A percentile compares a stretch with the other conserved stretches of the same genome.
These are phyloP conservation scores for Sindora glabra DNA, from an alignment of 306 rosid genomes.

Conservation along the genomic window DNA sequence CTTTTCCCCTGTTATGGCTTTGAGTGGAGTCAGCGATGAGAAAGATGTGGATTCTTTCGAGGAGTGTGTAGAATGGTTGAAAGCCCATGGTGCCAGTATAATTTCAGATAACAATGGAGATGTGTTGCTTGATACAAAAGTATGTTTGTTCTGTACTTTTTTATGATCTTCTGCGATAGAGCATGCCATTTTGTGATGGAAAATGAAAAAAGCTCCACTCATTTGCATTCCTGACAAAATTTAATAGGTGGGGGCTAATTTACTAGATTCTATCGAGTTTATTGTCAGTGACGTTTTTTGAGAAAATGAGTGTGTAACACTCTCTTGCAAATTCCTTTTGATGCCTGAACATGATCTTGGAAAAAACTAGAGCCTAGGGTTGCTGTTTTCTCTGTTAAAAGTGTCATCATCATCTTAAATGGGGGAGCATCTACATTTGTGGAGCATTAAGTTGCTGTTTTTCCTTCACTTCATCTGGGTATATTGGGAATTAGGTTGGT, in stretches of 20 bases:
- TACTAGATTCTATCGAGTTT: too few species aligned
- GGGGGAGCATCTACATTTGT: not conserved
- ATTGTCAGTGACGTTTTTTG: too few species aligned
- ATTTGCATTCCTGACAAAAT: too few species aligned
- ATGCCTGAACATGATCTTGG: too few species aligned
- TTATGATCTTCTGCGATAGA: not conserved
- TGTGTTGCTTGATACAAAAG: slow-evolving; percentile 71
- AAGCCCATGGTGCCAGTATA: slow-evolving; percentile 76
- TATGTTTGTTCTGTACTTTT: slow-evolving; percentile 26
- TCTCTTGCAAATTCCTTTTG: too few species aligned
- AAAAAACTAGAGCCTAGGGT: not conserved
- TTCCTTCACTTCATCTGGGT: not conserved
- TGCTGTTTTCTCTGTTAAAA: not conserved
- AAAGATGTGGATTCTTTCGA: slow-evolving; percentile 59
- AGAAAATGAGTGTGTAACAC: too few species aligned
- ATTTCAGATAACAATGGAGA: slow-evolving; percentile 59
- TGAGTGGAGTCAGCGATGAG: slow-evolving; percentile 41
- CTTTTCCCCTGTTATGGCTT: slow-evolving; percentile 29
- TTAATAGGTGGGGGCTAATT: too few species aligned
- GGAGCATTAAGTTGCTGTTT: not conserved
- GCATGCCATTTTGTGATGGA: not conserved
- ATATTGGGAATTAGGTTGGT: not conserved
- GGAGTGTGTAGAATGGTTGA: slow-evolving; percentile 92
- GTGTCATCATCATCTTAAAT: not conserved
- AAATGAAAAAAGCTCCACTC: too few species aligned